Evolutionary conservation across 257 asterid genomes (phyloP).

Genomic region (Sherardia arvensis): DNA sequence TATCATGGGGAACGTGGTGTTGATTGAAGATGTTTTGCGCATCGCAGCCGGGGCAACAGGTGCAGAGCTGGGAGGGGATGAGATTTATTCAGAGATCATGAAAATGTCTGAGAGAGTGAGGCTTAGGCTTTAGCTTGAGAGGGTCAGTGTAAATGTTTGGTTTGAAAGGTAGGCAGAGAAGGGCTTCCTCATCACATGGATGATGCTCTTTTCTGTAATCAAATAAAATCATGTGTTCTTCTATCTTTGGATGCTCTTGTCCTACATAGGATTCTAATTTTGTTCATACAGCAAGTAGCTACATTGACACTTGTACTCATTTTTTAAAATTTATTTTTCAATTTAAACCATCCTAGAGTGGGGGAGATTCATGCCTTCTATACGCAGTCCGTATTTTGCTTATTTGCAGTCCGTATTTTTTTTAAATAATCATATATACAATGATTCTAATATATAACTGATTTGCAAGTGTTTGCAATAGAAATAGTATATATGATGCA

Average conservation of each 20-base stretch:
- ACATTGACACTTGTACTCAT: too few species aligned
- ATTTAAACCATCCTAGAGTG: too few species aligned
- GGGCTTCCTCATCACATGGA: not conserved
- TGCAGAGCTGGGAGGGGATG: constrained; percentile 55
- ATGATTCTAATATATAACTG: too few species aligned
- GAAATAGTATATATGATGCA: too few species aligned
- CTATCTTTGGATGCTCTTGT: not conserved
- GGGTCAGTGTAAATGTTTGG: not conserved
- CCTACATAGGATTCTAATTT: not conserved
- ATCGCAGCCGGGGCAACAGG: constrained; percentile 72
- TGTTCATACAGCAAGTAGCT: too few species aligned
- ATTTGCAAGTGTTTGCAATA: too few species aligned
- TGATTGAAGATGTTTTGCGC: constrained; percentile 68
- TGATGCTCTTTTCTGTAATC: constrained; percentile 4
- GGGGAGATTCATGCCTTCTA: too few species aligned
- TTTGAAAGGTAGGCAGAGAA: constrained; percentile 1
- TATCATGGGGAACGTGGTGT: constrained; percentile 71
- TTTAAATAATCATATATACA: too few species aligned
- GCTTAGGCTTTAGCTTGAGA: constrained; percentile 27
- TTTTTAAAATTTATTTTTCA: too few species aligned
- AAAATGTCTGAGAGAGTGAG: constrained; percentile 51
- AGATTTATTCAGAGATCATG: constrained; percentile 54
- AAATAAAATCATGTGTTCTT: not conserved
- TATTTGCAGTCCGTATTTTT: too few species aligned
- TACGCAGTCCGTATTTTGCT: too few species aligned